These are phyloP conservation scores for Podaxis sp. DNA, from an alignment of 768 basidiomycete species.

Conservation along the genomic window DNA sequence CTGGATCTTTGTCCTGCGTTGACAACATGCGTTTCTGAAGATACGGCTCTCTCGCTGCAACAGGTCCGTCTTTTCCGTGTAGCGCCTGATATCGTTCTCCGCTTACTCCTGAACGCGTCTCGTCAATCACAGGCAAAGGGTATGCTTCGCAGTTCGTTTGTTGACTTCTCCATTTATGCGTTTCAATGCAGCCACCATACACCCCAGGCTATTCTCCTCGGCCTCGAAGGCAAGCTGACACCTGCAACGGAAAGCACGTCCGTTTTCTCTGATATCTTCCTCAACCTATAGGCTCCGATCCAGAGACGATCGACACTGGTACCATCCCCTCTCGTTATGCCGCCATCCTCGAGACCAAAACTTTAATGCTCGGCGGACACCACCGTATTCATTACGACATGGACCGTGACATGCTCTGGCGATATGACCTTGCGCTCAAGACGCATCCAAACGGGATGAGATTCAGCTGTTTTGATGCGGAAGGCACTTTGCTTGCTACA, in stretches of 20 bases:
- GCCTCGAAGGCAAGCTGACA: slow-evolving; percentile 58
- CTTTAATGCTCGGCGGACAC: slow-evolving; percentile 67
- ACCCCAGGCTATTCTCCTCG: slow-evolving; percentile 82
- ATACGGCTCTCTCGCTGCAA: slow-evolving; percentile 92
- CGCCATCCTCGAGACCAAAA: slow-evolving; percentile 63
- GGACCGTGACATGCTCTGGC: slow-evolving; percentile 91
- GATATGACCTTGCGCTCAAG: slow-evolving; percentile 85
- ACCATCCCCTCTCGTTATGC: slow-evolving; percentile 78
- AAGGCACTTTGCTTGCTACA: slow-evolving; percentile 88
- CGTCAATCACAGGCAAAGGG: slow-evolving; percentile 64
- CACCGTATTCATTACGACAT: slow-evolving; percentile 84
- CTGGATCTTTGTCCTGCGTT: slow-evolving; percentile 1
- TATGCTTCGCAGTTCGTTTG: slow-evolving; percentile 30
- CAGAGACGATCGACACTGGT: slow-evolving; percentile 89
- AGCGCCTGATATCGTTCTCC: not conserved
- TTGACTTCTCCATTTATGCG: slow-evolving; percentile 1
- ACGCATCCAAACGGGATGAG: slow-evolving; percentile 94
- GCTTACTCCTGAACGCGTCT: not conserved
- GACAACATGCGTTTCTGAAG: slow-evolving; percentile 34
- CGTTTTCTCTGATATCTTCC: slow-evolving; percentile 11
- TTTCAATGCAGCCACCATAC: slow-evolving; percentile 67
- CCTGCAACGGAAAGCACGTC: not conserved
- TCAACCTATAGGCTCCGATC: slow-evolving; percentile 63
- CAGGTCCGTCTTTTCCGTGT: slow-evolving; percentile 47
- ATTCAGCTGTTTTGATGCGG: slow-evolving; percentile 77